phyloP scores from a whole-genome alignment of 495 filamentous ascomycete genomes.

The Hypoxylon trugodes region DNA sequence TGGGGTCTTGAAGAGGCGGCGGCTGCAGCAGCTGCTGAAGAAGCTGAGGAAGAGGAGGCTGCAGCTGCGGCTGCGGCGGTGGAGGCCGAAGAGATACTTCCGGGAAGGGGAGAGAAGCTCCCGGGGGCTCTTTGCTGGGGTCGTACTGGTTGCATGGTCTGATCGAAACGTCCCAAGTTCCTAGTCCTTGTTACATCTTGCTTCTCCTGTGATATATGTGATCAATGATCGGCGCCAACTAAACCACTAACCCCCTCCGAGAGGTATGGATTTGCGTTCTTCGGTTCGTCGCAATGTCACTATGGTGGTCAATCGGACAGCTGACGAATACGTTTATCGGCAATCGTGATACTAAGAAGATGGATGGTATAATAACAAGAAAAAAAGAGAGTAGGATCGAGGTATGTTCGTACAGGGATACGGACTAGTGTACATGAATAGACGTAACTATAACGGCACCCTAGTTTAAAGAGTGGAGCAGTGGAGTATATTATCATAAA shows the following conservation, averaged over 20 bases:
- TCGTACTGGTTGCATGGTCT: conserved; percentile 60
- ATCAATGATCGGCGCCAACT: conserved; percentile 32
- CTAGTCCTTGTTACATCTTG: conserved; percentile 48
- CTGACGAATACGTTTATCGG: no score
- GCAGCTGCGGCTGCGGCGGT: conserved; percentile 35
- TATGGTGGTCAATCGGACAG: no score
- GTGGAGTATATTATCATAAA: no score
- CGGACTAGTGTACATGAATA: no score
- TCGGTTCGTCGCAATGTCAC: conserved; percentile 9
- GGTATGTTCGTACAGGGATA: no score
- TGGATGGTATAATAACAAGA: conserved; percentile 16
- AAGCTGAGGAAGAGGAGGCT: conserved; percentile 4
- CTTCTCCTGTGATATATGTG: conserved; percentile 25
- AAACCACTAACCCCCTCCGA: no score
- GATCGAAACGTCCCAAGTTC: conserved; percentile 31
- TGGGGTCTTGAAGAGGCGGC: conserved; percentile 49
- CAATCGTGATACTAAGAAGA: no score
- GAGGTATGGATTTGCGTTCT: conserved; percentile 25
- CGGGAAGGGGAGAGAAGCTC: conserved; percentile 63
- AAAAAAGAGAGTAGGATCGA: no score
- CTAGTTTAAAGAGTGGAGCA: no score
- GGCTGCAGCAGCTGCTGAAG: no score
- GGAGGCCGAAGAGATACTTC: conserved; percentile 29
- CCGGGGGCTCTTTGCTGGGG: conserved; percentile 58
- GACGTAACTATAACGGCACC: no score